phyloP scores from a whole-genome alignment of 306 rosid genomes.

The Sophora flavescens region DNA sequence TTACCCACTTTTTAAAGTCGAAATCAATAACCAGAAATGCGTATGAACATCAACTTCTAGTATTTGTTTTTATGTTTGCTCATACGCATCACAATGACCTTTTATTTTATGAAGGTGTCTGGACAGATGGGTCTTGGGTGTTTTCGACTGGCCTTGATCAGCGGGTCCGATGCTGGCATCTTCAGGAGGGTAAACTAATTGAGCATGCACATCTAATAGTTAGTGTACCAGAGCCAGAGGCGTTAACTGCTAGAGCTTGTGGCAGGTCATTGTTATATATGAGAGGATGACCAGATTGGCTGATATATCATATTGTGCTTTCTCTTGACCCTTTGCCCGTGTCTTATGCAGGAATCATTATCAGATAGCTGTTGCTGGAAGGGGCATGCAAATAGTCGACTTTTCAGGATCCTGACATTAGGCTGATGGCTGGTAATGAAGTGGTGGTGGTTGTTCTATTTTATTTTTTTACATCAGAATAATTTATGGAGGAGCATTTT shows the following conservation, averaged over 20 bases:
- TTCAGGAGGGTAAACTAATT: slow-evolving; percentile 58
- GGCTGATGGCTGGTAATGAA: slow-evolving; percentile 34
- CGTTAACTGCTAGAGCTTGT: slow-evolving; percentile 78
- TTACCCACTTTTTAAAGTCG: slow-evolving; percentile 27
- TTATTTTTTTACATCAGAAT: slow-evolving; percentile 5
- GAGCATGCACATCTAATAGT: slow-evolving; percentile 72
- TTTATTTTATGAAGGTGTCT: slow-evolving; percentile 72
- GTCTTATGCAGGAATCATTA: slow-evolving; percentile 66
- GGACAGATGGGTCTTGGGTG: slow-evolving; percentile 98
- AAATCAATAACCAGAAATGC: slow-evolving; percentile 25
- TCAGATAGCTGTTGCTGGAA: slow-evolving; percentile 93
- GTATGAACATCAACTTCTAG: slow-evolving; percentile 2
- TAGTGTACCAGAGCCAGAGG: slow-evolving; percentile 97
- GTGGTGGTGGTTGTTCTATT: slow-evolving; percentile 16
- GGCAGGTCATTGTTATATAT: slow-evolving; percentile 63
- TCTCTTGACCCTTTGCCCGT: slow-evolving; percentile 28
- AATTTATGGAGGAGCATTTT: slow-evolving; percentile 24
- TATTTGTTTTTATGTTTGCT: slow-evolving; percentile 26
- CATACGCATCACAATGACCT: slow-evolving; percentile 29
- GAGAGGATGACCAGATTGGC: slow-evolving; percentile 25
- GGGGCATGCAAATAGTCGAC: slow-evolving; percentile 93
- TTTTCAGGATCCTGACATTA: slow-evolving; percentile 56
- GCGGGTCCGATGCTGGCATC: slow-evolving; percentile 89
- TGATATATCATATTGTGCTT: slow-evolving; percentile 29
- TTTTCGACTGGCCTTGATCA: slow-evolving; percentile 98